phyloP scores from a whole-genome alignment of 371 early-diverging fungal species.

The Apophysomyces variabilis region DNA sequence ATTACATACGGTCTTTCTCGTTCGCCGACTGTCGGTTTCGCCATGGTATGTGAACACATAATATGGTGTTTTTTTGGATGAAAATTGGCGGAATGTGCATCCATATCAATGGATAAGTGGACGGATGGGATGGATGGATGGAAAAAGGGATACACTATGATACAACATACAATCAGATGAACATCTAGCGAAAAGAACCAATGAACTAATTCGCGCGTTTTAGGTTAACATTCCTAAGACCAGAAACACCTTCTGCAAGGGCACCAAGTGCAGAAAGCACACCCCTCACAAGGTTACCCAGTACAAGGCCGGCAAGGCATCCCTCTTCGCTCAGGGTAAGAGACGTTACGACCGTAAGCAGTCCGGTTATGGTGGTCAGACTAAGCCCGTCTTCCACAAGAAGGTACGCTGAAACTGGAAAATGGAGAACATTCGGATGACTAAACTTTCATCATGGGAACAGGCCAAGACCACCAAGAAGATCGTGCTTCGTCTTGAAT shows the following conservation, averaged over 20 bases:
- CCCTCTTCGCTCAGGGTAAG: conserved; percentile 94
- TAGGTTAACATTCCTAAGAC: conserved; percentile 97
- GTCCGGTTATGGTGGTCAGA: conserved; percentile 97
- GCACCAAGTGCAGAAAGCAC: conserved; percentile 94
- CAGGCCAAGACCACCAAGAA: conserved; percentile 97
- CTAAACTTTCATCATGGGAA: neutral
- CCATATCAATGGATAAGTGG: conserved; percentile 7
- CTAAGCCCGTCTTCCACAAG: conserved; percentile 96
- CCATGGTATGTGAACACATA: conserved; percentile 7
- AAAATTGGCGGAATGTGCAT: conserved; percentile 4
- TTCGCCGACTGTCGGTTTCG: conserved; percentile 11
- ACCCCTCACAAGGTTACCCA: conserved; percentile 97
- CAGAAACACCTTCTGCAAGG: conserved; percentile 96
- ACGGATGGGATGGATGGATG: conserved; percentile 19
- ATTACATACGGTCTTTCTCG: neutral
- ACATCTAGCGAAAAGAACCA: neutral
- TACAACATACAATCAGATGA: neutral
- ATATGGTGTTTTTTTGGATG: neutral
- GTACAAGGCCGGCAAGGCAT: conserved; percentile 98
- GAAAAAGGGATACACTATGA: neutral
- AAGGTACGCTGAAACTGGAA: conserved; percentile 22
- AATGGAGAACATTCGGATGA: neutral
- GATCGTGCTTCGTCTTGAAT: conserved; percentile 96
- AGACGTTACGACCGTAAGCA: conserved; percentile 68
- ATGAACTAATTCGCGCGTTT: conserved; percentile 1